Evolutionary conservation across 1,284 basidiomycete species (phyloP), one percentile per base, ranked within the genome.

Genomic region (Serendipita sp.): DNA sequence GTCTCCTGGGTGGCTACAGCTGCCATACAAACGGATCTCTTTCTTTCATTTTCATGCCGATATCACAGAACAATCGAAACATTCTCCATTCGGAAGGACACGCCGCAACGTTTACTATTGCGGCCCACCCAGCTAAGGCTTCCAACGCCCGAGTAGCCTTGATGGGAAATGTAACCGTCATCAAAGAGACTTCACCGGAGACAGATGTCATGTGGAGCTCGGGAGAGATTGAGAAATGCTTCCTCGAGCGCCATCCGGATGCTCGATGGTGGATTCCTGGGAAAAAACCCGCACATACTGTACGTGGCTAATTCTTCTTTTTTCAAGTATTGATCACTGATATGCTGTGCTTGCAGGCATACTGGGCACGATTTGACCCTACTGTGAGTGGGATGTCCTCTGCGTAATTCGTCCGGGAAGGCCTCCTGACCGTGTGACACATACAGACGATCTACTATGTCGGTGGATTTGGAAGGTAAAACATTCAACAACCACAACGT

Each of bases 391-490:
- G 34, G 45, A 30, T 61, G 68, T 68, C n/a, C 58, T 35, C 32
- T 64, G 22, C 47, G 35, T 38, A 12, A 38, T 38, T 38, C 35
- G 35, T 8, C 63, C 62, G 26, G 29, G 44, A n/a, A 10, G 12
- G 30, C 15, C 13, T 29, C 42, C 43, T 64, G 58, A 53, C 34
- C 34, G 41, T 60, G 60, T 26, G 55, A 61, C 43, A 60, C 61
- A 64, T 29, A 22, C 65, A 81, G 76, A 78, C 76, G 62, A 73
- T 84, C 22, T 85, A 84, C 70, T 85, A 82, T 67, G 81, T 85
- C 5, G 83, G 83, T 22, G 83, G 83, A 2, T 85, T 85, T 67
- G 83, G 82, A 42, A 79, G 77, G 79, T 82, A 67, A 44, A 10
- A 32, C 30, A 22, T 15, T 29, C 60, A 62, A n/a, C 15, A 43